Conservation (phyloP, 2,329 filamentous ascomycete species). For the Aspergillus ochraceus region DNA sequence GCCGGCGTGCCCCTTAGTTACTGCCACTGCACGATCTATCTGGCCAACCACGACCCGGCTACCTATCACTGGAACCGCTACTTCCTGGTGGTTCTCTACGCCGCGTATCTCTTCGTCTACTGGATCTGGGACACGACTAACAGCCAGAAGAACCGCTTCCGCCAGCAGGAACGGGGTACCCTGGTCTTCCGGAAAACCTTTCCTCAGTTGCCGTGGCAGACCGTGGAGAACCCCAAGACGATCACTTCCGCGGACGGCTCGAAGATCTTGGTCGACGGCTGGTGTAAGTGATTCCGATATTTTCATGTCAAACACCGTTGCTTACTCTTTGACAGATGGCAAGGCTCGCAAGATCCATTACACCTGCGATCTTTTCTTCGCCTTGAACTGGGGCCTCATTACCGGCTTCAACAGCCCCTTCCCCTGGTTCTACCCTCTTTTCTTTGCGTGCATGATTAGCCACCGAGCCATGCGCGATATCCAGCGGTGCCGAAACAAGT, state of each 20-base stretch:
- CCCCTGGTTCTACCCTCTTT: slow-evolving; percentile 85
- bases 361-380: slow-evolving; percentile 76
- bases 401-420: slow-evolving; percentile 79
- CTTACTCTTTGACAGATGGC: slow-evolving; percentile 51
- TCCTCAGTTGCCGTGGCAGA: slow-evolving; percentile 87
- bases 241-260: slow-evolving; percentile 73
- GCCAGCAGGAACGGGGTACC: slow-evolving; percentile 73
- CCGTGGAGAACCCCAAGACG: slow-evolving; percentile 74
- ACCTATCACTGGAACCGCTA: slow-evolving; percentile 75
- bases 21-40: slow-evolving; percentile 89
- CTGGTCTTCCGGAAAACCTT: slow-evolving; percentile 72
- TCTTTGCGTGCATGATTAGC: slow-evolving; percentile 77
- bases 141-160: slow-evolving; percentile 91
- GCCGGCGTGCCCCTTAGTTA: slow-evolving; percentile 88
- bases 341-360: slow-evolving; percentile 80
- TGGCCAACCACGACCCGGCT: slow-evolving; percentile 77
- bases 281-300: slow-evolving; percentile 57
- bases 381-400: slow-evolving; percentile 75
- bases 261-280: slow-evolving; percentile 78
- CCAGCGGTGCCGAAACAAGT: slow-evolving; percentile 71
- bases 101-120: slow-evolving; percentile 78
- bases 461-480: slow-evolving; percentile 77
- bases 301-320: neutral
- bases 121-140: slow-evolving; percentile 92
- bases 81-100: slow-evolving; percentile 64